Percentiles rank a stretch among this genome's conserved stretches.
Evolutionary conservation across 1,139 yeast genomes (phyloP).

Genomic region (Magnusiomyces sp.): DNA sequence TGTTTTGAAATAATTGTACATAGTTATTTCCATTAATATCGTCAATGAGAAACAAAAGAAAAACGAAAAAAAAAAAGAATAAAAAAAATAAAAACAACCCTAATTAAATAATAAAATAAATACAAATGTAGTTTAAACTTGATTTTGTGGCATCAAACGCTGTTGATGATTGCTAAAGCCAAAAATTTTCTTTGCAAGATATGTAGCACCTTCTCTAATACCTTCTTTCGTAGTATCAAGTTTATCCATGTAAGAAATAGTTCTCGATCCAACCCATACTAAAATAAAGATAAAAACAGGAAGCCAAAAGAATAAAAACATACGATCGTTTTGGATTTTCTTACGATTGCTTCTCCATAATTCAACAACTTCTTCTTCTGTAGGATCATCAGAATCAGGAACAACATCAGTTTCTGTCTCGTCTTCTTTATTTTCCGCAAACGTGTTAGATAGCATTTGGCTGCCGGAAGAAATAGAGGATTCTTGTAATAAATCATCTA

Average conservation of each 20-base stretch:
- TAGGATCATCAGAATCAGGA: slow-evolving; percentile 12
- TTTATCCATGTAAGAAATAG: slow-evolving; percentile 14
- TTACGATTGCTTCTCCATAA: slow-evolving; percentile 33
- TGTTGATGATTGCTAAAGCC: too few relatives aligned
- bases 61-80: too few relatives aligned
- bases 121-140: too few relatives aligned
- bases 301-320: slow-evolving; percentile 72
- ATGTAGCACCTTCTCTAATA: too few relatives aligned
- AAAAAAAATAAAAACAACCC: too few relatives aligned
- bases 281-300: slow-evolving; percentile 27
- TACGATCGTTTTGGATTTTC: slow-evolving; percentile 68
- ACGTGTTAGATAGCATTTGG: slow-evolving; percentile 1
- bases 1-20: too few relatives aligned
- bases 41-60: too few relatives aligned
- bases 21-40: too few relatives aligned
- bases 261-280: slow-evolving; percentile 20
- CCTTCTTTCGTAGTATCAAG: background rate
- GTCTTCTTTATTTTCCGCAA: slow-evolving; percentile 15
- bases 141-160: too few relatives aligned
- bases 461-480: slow-evolving; percentile 1
- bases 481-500: background rate
- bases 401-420: slow-evolving; percentile 15
- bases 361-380: slow-evolving; percentile 23
- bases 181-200: too few relatives aligned
- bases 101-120: too few relatives aligned